A percentile compares a stretch with the other conserved stretches of the same genome.
These are phyloP conservation scores for Thinopyrum elongatum DNA, from an alignment of 176 grass and related monocot genomes.

Conservation along the genomic window DNA sequence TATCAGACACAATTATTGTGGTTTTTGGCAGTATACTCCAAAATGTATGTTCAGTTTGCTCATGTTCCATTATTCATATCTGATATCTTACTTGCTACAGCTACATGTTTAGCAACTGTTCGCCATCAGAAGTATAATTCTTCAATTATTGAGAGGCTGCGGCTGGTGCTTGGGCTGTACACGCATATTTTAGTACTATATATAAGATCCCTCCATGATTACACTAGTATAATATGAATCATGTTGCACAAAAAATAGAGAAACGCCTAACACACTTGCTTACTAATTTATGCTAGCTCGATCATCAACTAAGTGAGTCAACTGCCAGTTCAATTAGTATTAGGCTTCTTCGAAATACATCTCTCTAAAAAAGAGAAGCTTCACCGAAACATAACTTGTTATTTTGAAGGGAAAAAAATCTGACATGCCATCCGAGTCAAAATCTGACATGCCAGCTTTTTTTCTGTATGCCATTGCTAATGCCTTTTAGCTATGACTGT, in stretches of 20 bases:
- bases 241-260: not conserved
- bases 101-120: not conserved
- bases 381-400: not conserved
- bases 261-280: not conserved
- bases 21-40: no score
- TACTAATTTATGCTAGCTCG: not conserved
- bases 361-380: not conserved
- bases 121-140: not conserved
- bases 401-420: not conserved
- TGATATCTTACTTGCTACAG: not conserved
- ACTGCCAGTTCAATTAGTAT: not conserved
- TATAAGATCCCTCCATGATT: not conserved
- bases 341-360: not conserved
- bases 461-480: not conserved
- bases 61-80: not conserved
- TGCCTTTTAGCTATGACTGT: not conserved
- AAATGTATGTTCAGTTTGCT: no score
- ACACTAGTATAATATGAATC: not conserved
- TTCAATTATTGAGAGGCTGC: not conserved
- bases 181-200: not conserved
- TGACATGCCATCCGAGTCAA: not conserved
- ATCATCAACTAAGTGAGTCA: not conserved
- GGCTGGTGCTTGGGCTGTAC: not conserved
- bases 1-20: no score
- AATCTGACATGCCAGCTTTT: not conserved